Percentiles rank a stretch among this genome's conserved stretches.
phyloP scores from a whole-genome alignment of 257 asterid genomes.

The Solanum habrochaites region DNA sequence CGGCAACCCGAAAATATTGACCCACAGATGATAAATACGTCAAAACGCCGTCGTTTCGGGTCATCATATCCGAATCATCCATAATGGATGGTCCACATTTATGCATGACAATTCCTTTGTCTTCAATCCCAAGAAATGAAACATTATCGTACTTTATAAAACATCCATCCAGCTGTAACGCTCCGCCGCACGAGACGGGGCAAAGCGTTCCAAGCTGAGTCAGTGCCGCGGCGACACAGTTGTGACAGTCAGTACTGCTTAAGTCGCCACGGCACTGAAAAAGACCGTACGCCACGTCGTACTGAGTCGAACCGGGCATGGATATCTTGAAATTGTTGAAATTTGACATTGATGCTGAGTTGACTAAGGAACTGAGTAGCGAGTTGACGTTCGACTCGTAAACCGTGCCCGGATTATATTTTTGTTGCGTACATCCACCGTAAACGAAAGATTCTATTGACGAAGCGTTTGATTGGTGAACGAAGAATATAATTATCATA shows the following conservation, averaged over 20 bases:
- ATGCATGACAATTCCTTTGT: constrained; percentile 40
- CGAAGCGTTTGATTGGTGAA: constrained; percentile 5
- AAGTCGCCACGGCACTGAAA: constrained; percentile 87
- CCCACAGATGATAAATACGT: constrained; percentile 38
- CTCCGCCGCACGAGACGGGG: constrained; percentile 53
- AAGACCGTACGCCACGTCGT: constrained; percentile 56
- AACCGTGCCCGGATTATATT: constrained; percentile 31
- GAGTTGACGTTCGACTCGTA: constrained; percentile 69
- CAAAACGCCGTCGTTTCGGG: constrained; percentile 42
- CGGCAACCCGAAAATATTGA: constrained; percentile 57
- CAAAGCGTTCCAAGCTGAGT: constrained; percentile 46
- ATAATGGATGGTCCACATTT: constrained; percentile 49
- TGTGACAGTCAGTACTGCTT: constrained; percentile 31
- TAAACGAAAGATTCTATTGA: constrained; percentile 31
- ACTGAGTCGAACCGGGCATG: constrained; percentile 38
- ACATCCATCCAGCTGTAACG: constrained; percentile 78
- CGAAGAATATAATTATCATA: background rate
- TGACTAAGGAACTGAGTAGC: constrained; percentile 45
- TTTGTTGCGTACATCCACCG: constrained; percentile 64
- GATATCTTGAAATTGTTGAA: constrained; percentile 70
- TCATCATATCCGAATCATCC: constrained; percentile 28
- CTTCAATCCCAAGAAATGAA: constrained; percentile 55
- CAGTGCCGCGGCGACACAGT: constrained; percentile 44
- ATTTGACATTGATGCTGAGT: constrained; percentile 43
- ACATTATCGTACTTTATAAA: constrained; percentile 51